Evolutionary conservation across 176 grass and related monocot genomes (phyloP), one percentile per base, ranked within the genome.

Genomic region (Miscanthus lutarioriparius): DNA sequence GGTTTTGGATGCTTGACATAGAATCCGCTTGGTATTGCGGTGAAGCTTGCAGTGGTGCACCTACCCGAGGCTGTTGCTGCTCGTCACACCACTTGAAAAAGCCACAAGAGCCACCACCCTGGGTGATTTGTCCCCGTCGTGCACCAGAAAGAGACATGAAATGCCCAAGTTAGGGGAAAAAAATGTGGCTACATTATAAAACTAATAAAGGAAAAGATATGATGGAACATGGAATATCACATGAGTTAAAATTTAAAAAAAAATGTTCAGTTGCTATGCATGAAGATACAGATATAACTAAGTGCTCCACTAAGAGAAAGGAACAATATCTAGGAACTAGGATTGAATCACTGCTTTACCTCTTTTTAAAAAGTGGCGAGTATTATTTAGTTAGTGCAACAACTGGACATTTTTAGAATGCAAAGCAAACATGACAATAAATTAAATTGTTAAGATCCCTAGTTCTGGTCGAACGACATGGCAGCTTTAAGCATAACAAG

Each of bases 71-170:
- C 75, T 82, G 82, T 37, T 88, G 82, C 36, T 88, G 82, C 41
- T 81, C 81, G n/a, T 91, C 78, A 45, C 84, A 93, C 92, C 92
- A 95, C 82, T 97, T 90, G 54, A 95, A 90, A 89, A 95, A 87
- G 72, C 79, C 79, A 86, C 92, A 93, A 40, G 77, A 89, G 84
- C 83, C 82, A 85, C 65, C 90, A 77, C 79, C 87, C 92, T 94
- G 78, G 41, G 6, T 70, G 63, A 76, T 78, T 85, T 78, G 73
- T 73, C 67, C 48, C 72, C 28, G 51, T 82, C 43, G 11, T 32
- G 38, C 62, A 85, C 12, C 72, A 76, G 38, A 73, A 59, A 84
- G 41, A 48, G 45, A 47, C 41, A 87, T 72, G 27, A 87, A 73
- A 83, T 22, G 67, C 22, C 44, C 84, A 62, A 74, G 75, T 83